Base-by-base conservation (phyloP, 192 early-diverging fungal genomes). In the Coemansia sp. region DNA sequence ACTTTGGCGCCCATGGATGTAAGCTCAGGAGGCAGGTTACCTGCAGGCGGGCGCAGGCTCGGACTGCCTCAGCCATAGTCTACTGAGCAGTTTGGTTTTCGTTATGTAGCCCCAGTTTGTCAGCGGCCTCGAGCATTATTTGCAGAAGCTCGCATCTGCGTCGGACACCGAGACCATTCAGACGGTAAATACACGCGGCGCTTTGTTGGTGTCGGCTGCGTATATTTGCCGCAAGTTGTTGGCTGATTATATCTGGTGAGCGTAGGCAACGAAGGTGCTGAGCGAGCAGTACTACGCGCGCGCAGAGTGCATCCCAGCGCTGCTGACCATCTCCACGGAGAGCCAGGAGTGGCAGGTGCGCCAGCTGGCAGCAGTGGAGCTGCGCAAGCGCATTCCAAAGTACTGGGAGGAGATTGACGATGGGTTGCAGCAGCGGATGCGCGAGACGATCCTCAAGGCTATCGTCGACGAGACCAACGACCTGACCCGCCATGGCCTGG, bases 341-440 rank as follows among this genome's bases (percentile, higher is more conserved):
- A 83, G 82, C 38, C 50, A 80, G 48, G 76, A 87, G 52, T 66
- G 77, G 58, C 79, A 86, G 71, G 75, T 95, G 30, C 88, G 91
- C 35, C 91, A 94, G 67, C 75, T 95, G 40, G 87, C 90, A 25
- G 85, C 90, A 4, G 91, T 95, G 21, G 93, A 95, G 79, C 80
- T 90, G 54, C 85, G 90, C 54, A 95, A 95, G 64, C 85, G 87
- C 47, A 70, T 88, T 31, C 52, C 78, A 17, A 87, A 82, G 70
- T 86, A 80, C 79, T 95, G 91, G 91, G 62, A 74, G n/a, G 74
- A 83, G 8, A 46, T 92, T 8, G 84, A 83, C 31, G 74, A 56
- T 17, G 63, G 62, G 10, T 71, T 68, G 20, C 74, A 85, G 51
- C 75, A 70, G 39, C 61, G 69, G 42, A 83, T 93, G 46, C 88